These are phyloP conservation scores for Forsythia suspensa DNA, from an alignment of 257 asterid species.

Conservation along the genomic window DNA sequence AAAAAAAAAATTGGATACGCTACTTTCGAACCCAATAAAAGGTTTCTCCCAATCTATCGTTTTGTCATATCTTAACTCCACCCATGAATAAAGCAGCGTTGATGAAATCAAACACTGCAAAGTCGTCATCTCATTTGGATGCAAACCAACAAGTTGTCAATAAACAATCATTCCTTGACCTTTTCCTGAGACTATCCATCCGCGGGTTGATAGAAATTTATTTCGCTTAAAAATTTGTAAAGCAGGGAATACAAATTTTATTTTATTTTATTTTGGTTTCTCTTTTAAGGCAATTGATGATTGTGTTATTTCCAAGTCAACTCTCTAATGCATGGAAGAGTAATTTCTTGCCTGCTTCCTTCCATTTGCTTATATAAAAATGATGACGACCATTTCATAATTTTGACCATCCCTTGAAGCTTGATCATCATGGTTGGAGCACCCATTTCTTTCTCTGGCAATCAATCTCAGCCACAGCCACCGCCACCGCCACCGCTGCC, in stretches of 20 bases:
- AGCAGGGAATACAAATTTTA: not conserved
- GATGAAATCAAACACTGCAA: not conserved
- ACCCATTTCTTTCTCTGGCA: constrained; percentile 45
- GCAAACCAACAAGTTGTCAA: constrained; percentile 33
- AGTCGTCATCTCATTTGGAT: constrained; percentile 17
- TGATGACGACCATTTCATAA: not conserved
- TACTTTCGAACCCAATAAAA: too few relatives aligned
- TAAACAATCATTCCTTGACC: constrained; percentile 15
- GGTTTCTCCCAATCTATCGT: too few relatives aligned
- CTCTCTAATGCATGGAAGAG: not conserved
- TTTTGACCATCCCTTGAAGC: not conserved
- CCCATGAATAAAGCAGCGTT: not conserved
- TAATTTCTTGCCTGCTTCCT: constrained; percentile 30
- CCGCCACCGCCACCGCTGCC: not conserved
- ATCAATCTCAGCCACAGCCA: constrained; percentile 34
- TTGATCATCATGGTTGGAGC: constrained; percentile 51
- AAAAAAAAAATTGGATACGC: too few relatives aligned
- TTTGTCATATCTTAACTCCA: too few relatives aligned
- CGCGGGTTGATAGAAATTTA: constrained; percentile 14
- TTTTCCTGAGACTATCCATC: constrained; percentile 8
- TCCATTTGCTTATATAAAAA: constrained; percentile 10
- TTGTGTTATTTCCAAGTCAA: constrained; percentile 28
- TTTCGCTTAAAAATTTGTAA: not conserved
- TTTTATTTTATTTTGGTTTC: not conserved
- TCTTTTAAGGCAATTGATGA: not conserved